Percentiles rank a stretch among this genome's conserved stretches.
phyloP scores from a whole-genome alignment of 2,329 filamentous ascomycete genomes.

The Coniochaeta sp. region DNA sequence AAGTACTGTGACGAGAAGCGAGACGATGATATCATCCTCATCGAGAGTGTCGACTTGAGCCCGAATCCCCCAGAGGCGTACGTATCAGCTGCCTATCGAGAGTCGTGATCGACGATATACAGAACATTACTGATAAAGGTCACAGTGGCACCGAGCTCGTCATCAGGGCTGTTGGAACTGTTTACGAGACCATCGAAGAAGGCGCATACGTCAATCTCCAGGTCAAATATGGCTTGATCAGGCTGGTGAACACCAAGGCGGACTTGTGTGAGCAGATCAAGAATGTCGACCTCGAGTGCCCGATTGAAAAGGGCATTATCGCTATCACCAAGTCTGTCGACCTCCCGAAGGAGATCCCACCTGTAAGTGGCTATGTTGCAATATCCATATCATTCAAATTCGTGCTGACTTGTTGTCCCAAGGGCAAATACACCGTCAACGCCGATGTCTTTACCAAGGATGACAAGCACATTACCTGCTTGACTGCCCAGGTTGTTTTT shows the following conservation, averaged over 20 bases:
- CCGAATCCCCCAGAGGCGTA: constrained; percentile 89
- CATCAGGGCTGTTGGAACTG: constrained; percentile 72
- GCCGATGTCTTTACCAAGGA: constrained; percentile 78
- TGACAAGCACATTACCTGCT: constrained; percentile 72
- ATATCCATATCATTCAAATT: not conserved
- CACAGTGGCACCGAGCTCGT: constrained; percentile 66
- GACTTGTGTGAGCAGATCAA: constrained; percentile 85
- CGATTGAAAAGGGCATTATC: constrained; percentile 72
- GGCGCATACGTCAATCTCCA: constrained; percentile 76
- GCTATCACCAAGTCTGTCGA: constrained; percentile 73
- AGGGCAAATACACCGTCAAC: constrained; percentile 86
- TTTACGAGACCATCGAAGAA: constrained; percentile 63
- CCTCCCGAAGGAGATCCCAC: constrained; percentile 79
- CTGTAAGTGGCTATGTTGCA: constrained; percentile 50
- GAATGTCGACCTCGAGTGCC: constrained; percentile 85
- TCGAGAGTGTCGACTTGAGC: constrained; percentile 70
- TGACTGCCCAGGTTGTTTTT: constrained; percentile 69
- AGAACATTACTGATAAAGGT: constrained; percentile 4
- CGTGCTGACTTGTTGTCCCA: constrained; percentile 13
- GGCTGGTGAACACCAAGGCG: constrained; percentile 70
- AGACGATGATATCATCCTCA: constrained; percentile 60
- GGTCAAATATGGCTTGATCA: constrained; percentile 94
- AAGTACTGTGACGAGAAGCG: constrained; percentile 66
- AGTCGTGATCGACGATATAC: not conserved
- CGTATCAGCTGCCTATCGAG: constrained; percentile 25